Evolutionary conservation across 2,329 filamentous ascomycete genomes (phyloP).

Genomic region (Scytalidium sp.): DNA sequence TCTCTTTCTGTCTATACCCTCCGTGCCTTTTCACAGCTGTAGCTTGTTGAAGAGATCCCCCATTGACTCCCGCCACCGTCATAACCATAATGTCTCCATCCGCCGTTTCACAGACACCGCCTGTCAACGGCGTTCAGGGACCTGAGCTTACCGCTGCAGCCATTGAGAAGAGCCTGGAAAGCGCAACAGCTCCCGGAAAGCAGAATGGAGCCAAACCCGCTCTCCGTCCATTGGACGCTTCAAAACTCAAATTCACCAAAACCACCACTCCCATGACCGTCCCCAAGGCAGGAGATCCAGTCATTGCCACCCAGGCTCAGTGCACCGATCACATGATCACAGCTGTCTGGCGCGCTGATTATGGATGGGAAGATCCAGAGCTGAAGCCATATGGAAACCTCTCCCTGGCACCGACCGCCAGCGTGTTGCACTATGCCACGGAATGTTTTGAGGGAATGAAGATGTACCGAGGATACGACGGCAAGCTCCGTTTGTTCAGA

Average conservation of each 20-base stretch:
- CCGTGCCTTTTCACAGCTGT: background rate
- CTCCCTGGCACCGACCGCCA: constrained; percentile 75
- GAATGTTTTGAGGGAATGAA: constrained; percentile 90
- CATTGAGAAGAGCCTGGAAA: constrained; percentile 43
- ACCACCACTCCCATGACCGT: constrained; percentile 50
- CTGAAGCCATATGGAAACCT: constrained; percentile 78
- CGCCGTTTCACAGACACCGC: constrained; percentile 35
- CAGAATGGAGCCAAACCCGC: constrained; percentile 64
- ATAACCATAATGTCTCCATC: constrained; percentile 43
- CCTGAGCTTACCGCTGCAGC: constrained; percentile 50
- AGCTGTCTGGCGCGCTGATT: constrained; percentile 59
- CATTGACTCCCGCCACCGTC: background rate
- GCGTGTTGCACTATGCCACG: constrained; percentile 82
- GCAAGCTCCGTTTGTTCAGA: constrained; percentile 61
- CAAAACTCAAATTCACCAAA: constrained; percentile 54
- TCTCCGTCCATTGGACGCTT: constrained; percentile 49
- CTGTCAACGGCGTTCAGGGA: constrained; percentile 39
- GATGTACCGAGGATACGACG: constrained; percentile 72
- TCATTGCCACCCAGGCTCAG: constrained; percentile 24
- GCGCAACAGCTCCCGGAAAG: constrained; percentile 52
- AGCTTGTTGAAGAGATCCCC: background rate
- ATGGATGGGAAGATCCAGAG: constrained; percentile 72
- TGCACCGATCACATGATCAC: constrained; percentile 86
- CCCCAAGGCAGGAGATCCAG: constrained; percentile 42
- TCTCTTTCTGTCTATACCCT: background rate